phyloP scores from a whole-genome alignment of 192 early-diverging fungal species.

The Mycoemilia scoparia region DNA sequence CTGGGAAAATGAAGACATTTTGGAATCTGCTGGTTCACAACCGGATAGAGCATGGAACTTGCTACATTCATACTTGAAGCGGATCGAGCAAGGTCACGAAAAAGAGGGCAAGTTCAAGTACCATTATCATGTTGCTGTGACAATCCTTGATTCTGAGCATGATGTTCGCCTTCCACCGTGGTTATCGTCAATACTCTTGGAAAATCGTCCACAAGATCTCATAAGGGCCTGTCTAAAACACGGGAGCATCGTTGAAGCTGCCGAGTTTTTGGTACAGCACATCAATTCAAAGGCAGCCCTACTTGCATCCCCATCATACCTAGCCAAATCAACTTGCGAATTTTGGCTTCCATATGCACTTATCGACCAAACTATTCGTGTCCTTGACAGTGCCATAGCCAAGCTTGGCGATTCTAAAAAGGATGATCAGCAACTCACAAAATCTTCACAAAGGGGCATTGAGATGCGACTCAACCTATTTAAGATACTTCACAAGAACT shows the following conservation, averaged over 20 bases:
- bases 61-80: slow-evolving; percentile 16
- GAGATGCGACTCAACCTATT: too few species aligned
- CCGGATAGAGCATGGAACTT: slow-evolving; percentile 22
- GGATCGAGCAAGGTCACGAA: slow-evolving; percentile 3
- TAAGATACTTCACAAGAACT: too few species aligned
- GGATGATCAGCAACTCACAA: too few species aligned
- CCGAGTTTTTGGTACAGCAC: slow-evolving; percentile 19
- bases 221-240: slow-evolving; percentile 20
- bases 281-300: slow-evolving; percentile 2
- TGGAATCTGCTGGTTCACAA: slow-evolving; percentile 4
- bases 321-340: slow-evolving; percentile 13
- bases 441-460: too few species aligned
- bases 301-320: too few species aligned
- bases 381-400: slow-evolving; percentile 14
- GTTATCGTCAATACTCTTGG: slow-evolving; percentile 15
- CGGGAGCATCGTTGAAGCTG: slow-evolving; percentile 20
- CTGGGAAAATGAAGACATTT: slow-evolving; percentile 11
- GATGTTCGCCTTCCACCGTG: slow-evolving; percentile 19
- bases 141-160: slow-evolving; percentile 6
- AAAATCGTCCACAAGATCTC: slow-evolving; percentile 18
- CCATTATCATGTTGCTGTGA: slow-evolving; percentile 13
- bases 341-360: slow-evolving; percentile 26
- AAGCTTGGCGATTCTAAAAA: slow-evolving; percentile 17
- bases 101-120: not conserved
- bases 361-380: slow-evolving; percentile 19